Evolutionary conservation across 805 yeast genomes (phyloP).

Genomic region (Candida rishiriensis): DNA sequence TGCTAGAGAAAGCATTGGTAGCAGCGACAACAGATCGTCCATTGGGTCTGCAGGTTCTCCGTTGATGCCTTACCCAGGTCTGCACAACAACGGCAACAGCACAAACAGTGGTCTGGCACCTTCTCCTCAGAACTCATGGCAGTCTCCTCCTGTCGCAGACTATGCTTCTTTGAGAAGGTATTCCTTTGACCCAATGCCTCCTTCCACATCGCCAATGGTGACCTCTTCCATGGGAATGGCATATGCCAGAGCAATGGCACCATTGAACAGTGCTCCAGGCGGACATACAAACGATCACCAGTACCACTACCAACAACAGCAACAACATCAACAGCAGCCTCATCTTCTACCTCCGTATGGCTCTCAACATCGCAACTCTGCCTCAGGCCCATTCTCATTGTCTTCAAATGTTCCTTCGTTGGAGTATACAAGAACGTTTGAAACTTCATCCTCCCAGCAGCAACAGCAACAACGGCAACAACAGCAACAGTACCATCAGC

Average conservation of each 20-base stretch:
- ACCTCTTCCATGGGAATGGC: too few relatives aligned
- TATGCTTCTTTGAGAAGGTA: constrained; percentile 21
- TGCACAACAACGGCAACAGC: constrained; percentile 6
- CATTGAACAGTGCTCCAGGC: neutral
- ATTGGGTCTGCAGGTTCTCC: constrained; percentile 25
- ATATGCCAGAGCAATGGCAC: neutral
- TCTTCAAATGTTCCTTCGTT: constrained; percentile 18
- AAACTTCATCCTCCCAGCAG: constrained; percentile 7
- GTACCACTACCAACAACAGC: neutral
- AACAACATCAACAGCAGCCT: neutral
- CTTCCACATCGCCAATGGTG: neutral
- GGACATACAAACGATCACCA: neutral
- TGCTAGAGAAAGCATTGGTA: neutral
- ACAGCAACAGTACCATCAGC: constrained; percentile 1
- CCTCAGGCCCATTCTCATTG: constrained; percentile 7
- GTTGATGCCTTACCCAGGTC: constrained; percentile 10
- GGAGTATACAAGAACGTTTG: constrained; percentile 22
- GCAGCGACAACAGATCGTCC: constrained; percentile 17
- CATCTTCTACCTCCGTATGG: constrained; percentile 3
- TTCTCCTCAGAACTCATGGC: constrained; percentile 19
- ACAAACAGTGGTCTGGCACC: constrained; percentile 1
- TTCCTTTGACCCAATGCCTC: constrained; percentile 18
- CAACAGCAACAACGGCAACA: constrained; percentile 6
- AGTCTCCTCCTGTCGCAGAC: constrained; percentile 23
- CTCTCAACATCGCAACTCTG: constrained; percentile 9